Conservation (phyloP, 495 filamentous ascomycete genomes). For the Xylaria venustula region DNA sequence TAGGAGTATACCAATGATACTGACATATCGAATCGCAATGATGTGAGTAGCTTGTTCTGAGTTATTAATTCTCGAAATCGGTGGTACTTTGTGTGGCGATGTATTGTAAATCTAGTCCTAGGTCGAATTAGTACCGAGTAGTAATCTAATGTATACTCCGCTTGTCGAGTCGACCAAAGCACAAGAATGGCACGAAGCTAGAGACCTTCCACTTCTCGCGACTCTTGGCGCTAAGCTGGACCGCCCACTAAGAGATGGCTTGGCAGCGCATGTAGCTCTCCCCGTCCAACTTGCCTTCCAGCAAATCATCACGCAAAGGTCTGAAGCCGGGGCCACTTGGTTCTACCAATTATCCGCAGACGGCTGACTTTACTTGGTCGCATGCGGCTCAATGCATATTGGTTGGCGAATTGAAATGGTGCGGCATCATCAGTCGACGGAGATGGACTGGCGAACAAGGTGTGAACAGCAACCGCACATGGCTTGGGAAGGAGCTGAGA, state of each 20-base stretch:
- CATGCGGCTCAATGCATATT: not conserved
- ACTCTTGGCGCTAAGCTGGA: not conserved
- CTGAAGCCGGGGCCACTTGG: not conserved
- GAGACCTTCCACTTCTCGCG: not conserved
- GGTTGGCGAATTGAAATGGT: not conserved
- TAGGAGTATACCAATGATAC: no score
- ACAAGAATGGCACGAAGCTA: not conserved
- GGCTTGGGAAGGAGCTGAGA: not conserved
- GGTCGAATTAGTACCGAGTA: not conserved
- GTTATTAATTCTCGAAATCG: no score
- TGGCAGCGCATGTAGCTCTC: not conserved
- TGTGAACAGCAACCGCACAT: not conserved
- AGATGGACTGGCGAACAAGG: not conserved
- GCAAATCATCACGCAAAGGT: not conserved
- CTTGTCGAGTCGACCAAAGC: not conserved
- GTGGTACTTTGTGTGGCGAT: no score
- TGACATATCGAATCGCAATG: no score
- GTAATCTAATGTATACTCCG: not conserved
- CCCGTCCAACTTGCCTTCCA: not conserved
- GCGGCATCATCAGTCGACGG: no score
- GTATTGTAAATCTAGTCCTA: no score
- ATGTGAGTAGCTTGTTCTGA: no score
- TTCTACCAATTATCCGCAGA: not conserved
- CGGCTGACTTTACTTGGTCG: not conserved
- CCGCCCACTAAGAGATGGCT: not conserved